These are phyloP conservation scores for Metschnikowia reukaufii DNA, from an alignment of 805 yeast species.

Conservation along the genomic window DNA sequence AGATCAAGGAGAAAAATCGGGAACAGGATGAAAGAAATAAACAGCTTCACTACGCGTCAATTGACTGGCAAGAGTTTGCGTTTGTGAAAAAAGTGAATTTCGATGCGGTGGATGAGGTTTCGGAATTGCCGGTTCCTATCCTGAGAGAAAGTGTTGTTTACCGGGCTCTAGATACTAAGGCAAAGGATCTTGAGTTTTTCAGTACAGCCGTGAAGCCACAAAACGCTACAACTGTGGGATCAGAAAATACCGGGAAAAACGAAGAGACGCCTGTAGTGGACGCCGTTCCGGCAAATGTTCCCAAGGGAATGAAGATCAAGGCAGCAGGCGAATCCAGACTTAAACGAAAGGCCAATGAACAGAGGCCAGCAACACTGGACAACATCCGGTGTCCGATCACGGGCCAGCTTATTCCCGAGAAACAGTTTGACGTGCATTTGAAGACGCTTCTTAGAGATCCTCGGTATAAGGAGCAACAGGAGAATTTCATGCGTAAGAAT, in stretches of 20 bases:
- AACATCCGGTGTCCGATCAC: slow-evolving; percentile 78
- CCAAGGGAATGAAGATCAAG: slow-evolving; percentile 61
- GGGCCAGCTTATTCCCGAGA: slow-evolving; percentile 65
- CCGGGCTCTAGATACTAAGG: slow-evolving; percentile 58
- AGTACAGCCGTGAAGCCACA: not conserved
- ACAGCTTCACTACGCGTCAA: slow-evolving; percentile 60
- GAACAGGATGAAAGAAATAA: slow-evolving; percentile 29
- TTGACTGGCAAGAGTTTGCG: slow-evolving; percentile 86
- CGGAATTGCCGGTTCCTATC: slow-evolving; percentile 57
- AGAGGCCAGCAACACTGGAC: slow-evolving; percentile 17
- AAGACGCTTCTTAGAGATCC: slow-evolving; percentile 74
- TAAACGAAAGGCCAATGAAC: slow-evolving; percentile 25
- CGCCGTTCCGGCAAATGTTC: slow-evolving; percentile 13
- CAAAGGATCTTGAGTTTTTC: slow-evolving; percentile 25
- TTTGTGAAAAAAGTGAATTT: slow-evolving; percentile 70
- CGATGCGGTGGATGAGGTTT: slow-evolving; percentile 56
- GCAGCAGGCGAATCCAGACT: slow-evolving; percentile 71
- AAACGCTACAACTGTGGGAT: too few species aligned
- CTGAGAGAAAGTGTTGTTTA: slow-evolving; percentile 58
- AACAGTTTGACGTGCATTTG: slow-evolving; percentile 69
- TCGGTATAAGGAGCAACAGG: slow-evolving; percentile 66
- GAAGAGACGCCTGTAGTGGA: not conserved
- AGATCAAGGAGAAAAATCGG: slow-evolving; percentile 33
- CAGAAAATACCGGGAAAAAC: too few species aligned
- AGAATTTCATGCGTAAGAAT: slow-evolving; percentile 57